A percentile compares a stretch with the other conserved stretches of the same genome.
These are phyloP conservation scores for Cercospora sp. DNA, from an alignment of 2,329 filamentous ascomycete species.

Conservation along the genomic window DNA sequence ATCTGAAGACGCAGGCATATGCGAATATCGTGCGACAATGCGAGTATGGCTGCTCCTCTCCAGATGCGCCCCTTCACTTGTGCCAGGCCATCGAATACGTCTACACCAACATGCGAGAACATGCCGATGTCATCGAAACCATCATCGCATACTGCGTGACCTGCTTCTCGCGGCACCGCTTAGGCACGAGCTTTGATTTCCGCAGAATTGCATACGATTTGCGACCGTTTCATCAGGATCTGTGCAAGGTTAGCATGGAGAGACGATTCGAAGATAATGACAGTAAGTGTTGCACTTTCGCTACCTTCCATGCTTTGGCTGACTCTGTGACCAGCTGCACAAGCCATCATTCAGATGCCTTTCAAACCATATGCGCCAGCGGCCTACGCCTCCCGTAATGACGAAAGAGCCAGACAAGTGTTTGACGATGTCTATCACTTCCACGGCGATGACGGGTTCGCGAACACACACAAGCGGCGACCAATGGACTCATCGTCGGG, in stretches of 20 bases:
- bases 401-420: conserved; percentile 10
- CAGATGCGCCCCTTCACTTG: conserved; percentile 43
- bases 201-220: conserved; percentile 41
- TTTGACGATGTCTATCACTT: conserved; percentile 25
- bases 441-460: conserved; percentile 17
- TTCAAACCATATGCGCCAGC: conserved; percentile 31
- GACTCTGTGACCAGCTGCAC: conserved; percentile 24
- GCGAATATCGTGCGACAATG: conserved; percentile 44
- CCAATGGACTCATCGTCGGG: background rate
- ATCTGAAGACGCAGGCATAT: conserved; percentile 44
- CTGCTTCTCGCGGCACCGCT: conserved; percentile 46
- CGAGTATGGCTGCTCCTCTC: conserved; percentile 43
- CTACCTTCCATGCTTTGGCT: background rate
- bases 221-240: conserved; percentile 44
- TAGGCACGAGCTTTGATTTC: conserved; percentile 43
- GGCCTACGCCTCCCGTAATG: conserved; percentile 32
- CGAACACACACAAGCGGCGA: background rate
- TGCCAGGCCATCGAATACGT: conserved; percentile 42
- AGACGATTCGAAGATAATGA: conserved; percentile 45
- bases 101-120: conserved; percentile 34
- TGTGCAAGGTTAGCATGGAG: conserved; percentile 43
- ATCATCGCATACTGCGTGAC: conserved; percentile 49
- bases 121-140: conserved; percentile 41
- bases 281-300: conserved; percentile 36
- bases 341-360: conserved; percentile 37